Evolutionary conservation across 192 early-diverging fungal genomes (phyloP).

Genomic region (Entrophospora sp.): DNA sequence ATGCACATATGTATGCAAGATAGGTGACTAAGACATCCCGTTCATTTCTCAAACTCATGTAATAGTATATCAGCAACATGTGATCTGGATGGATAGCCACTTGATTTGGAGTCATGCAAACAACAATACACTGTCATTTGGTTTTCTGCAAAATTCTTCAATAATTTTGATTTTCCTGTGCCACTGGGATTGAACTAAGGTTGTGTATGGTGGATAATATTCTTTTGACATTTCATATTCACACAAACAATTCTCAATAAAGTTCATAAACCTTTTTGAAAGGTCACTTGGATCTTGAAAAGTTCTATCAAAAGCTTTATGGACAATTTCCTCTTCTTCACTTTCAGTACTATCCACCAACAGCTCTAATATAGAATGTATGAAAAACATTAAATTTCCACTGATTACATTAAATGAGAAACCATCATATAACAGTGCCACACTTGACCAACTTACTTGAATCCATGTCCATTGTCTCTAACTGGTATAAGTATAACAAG

Average conservation of each 20-base stretch:
- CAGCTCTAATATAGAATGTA: too few relatives aligned
- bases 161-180: constrained; percentile 4
- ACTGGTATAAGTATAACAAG: too few relatives aligned
- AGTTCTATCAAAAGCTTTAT: background rate
- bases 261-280: background rate
- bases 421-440: too few relatives aligned
- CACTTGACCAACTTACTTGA: too few relatives aligned
- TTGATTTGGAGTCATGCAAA: background rate
- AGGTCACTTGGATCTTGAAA: constrained; percentile 1
- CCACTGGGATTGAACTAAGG: background rate
- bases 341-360: too few relatives aligned
- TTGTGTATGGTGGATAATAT: constrained; percentile 5
- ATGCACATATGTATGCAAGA: constrained; percentile 1
- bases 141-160: background rate
- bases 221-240: background rate
- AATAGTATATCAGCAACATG: background rate
- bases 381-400: too few relatives aligned
- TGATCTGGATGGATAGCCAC: background rate
- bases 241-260: background rate
- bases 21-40: background rate
- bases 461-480: too few relatives aligned
- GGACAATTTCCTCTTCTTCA: too few relatives aligned
- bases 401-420: too few relatives aligned
- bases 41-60: background rate
- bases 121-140: background rate